These are phyloP conservation scores for Puccinia horiana DNA, from an alignment of 1,284 basidiomycete genomes.

Conservation along the genomic window DNA sequence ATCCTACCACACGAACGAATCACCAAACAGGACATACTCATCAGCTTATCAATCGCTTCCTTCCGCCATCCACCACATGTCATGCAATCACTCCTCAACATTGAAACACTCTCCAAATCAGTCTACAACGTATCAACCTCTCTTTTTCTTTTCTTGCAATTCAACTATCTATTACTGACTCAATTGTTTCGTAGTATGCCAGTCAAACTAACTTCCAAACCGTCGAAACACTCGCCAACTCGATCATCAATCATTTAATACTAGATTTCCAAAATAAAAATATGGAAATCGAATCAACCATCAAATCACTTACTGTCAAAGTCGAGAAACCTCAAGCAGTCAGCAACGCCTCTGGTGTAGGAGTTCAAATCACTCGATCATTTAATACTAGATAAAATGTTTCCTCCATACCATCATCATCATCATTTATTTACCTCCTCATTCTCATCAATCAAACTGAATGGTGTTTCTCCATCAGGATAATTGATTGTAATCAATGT, in stretches of 20 bases:
- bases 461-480: too few species aligned
- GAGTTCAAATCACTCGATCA: constrained; percentile 6
- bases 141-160: neutral
- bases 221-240: constrained; percentile 9
- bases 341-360: neutral
- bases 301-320: neutral
- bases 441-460: too few species aligned
- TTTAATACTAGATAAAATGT: too few species aligned
- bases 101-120: neutral
- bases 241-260: neutral
- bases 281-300: neutral
- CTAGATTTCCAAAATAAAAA: neutral
- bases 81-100: neutral
- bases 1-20: neutral
- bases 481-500: too few species aligned
- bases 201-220: neutral
- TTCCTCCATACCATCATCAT: too few species aligned
- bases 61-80: too few species aligned
- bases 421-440: too few species aligned
- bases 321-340: constrained; percentile 16
- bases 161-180: neutral
- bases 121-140: neutral
- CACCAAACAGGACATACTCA: neutral
- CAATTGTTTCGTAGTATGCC: neutral
- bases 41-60: too few species aligned